Conservation (phyloP, 768 basidiomycete species). For the Coprinopsis marcescibilis region DNA sequence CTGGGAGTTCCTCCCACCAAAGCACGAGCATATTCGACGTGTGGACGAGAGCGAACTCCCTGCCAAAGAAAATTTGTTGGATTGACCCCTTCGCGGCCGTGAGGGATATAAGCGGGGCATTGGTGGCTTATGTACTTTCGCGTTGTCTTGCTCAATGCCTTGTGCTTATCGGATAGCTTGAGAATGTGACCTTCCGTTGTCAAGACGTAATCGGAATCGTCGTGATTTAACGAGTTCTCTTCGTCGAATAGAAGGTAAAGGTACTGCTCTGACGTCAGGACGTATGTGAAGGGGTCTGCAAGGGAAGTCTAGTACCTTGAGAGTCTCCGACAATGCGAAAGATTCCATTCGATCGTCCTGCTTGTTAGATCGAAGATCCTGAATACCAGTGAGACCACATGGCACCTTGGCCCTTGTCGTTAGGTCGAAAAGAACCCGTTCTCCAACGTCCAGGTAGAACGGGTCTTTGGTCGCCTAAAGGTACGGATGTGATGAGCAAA, state of each 20-base stretch:
- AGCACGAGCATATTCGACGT: slow-evolving; percentile 76
- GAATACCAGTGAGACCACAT: slow-evolving; percentile 82
- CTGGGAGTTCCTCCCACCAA: slow-evolving; percentile 52
- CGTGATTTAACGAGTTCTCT: slow-evolving; percentile 62
- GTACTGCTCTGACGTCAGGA: slow-evolving; percentile 48
- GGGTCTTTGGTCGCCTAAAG: slow-evolving; percentile 83
- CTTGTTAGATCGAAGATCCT: slow-evolving; percentile 70
- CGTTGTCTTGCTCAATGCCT: slow-evolving; percentile 21
- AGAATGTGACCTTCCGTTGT: slow-evolving; percentile 95
- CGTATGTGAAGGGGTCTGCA: not conserved
- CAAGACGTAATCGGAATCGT: slow-evolving; percentile 85
- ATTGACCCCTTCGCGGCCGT: slow-evolving; percentile 27
- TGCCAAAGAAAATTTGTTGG: slow-evolving; percentile 44
- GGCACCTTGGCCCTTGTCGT: slow-evolving; percentile 67
- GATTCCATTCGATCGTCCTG: slow-evolving; percentile 96
- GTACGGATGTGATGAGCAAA: slow-evolving; percentile 8
- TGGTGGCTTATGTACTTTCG: slow-evolving; percentile 62
- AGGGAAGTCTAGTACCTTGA: slow-evolving; percentile 56
- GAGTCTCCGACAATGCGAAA: slow-evolving; percentile 88
- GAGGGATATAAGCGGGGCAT: slow-evolving; percentile 66
- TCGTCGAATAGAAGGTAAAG: slow-evolving; percentile 91
- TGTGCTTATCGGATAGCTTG: slow-evolving; percentile 49
- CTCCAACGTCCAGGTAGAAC: slow-evolving; percentile 89
- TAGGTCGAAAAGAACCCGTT: slow-evolving; percentile 76
- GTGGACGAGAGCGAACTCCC: slow-evolving; percentile 66